Evolutionary conservation across 164 flowering plant genomes (phyloP), one percentile per base, ranked within the genome.

Genomic region (Magnolia officinalis): DNA sequence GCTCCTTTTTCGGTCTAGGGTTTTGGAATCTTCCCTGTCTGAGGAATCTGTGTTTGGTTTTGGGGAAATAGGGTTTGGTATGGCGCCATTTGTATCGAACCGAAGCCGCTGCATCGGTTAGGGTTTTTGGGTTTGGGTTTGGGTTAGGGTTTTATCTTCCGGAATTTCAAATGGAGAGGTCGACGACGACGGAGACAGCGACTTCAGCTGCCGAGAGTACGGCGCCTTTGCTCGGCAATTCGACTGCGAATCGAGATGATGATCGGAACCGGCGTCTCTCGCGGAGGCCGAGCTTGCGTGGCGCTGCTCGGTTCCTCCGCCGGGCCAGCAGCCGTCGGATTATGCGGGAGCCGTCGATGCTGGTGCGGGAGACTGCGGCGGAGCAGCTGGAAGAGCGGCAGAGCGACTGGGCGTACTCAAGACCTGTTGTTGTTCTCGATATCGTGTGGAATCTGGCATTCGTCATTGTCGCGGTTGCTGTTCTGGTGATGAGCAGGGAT

Each of bases 361-460:
- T 80, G 75, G 91, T 89, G 2, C 70, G 91, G 55, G 90, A 89
- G 77, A 78, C 86, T 14, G 90, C 92, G 37, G 90, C 87, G 29
- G 88, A 89, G 78, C 89, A 89, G 63, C 72, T 89, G 83, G 90
- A 87, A 82, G 90, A 87, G 79, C 76, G 90, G 70, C 85, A 90
- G 75, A 79, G 88, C 76, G 89, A 85, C 73, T 85, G 91, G 89
- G 90, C 92, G 8, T 89, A 87, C 63, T 89, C 90, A 29, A 84
- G 78, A 77, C 90, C 92, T 3, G 86, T 89, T 29, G 89, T 89
- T 58, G 73, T 86, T 71, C 80, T 89, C 11, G 90, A 89, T 70
- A 76, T 87, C 24, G 37, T 86, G 1, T 89, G 92, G 89, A 89
- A 89, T 75, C 37, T 85, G 10, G 84, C 82, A 51, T 87, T 89